Conservation (phyloP, 2,329 filamentous ascomycete genomes). For the Macrophomina tecta region DNA sequence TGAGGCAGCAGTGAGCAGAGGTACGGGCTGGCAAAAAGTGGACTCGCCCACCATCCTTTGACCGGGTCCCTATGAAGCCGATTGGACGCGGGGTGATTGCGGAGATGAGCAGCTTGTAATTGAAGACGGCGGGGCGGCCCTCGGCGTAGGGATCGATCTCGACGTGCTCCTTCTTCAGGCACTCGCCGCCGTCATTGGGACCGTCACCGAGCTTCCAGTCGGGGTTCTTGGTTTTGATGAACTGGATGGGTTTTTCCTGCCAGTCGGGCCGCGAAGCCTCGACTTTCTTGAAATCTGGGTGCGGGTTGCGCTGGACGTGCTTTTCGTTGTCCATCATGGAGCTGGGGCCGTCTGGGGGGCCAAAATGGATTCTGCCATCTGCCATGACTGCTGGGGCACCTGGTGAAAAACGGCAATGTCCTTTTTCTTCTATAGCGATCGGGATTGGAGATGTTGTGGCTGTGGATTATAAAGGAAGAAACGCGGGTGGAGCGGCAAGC, state of each 20-base stretch:
- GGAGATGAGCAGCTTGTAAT: slow-evolving; percentile 93
- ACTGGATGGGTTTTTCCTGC: slow-evolving; percentile 58
- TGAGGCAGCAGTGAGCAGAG: slow-evolving; percentile 16
- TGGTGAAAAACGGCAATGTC: neutral
- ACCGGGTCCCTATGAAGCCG: slow-evolving; percentile 65
- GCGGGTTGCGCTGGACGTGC: slow-evolving; percentile 66
- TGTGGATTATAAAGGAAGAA: slow-evolving; percentile 8
- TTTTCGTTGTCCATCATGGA: slow-evolving; percentile 53
- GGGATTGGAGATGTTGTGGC: neutral
- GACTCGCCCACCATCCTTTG: slow-evolving; percentile 60
- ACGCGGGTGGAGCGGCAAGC: neutral
- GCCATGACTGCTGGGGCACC: neutral
- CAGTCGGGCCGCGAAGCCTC: slow-evolving; percentile 70
- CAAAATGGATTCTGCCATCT: slow-evolving; percentile 21
- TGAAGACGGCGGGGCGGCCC: slow-evolving; percentile 70
- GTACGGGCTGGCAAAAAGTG: neutral
- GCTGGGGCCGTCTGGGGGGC: slow-evolving; percentile 9
- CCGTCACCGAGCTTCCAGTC: slow-evolving; percentile 71
- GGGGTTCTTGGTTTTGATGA: slow-evolving; percentile 69
- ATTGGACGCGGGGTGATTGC: slow-evolving; percentile 84
- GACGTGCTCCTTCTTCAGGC: slow-evolving; percentile 66
- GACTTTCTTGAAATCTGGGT: slow-evolving; percentile 76
- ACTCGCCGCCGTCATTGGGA: slow-evolving; percentile 62
- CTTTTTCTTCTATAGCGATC: neutral
- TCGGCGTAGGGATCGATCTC: slow-evolving; percentile 80